Conservation (phyloP, 108 stramenopile genomes). For the Bacterosira constricta region DNA sequence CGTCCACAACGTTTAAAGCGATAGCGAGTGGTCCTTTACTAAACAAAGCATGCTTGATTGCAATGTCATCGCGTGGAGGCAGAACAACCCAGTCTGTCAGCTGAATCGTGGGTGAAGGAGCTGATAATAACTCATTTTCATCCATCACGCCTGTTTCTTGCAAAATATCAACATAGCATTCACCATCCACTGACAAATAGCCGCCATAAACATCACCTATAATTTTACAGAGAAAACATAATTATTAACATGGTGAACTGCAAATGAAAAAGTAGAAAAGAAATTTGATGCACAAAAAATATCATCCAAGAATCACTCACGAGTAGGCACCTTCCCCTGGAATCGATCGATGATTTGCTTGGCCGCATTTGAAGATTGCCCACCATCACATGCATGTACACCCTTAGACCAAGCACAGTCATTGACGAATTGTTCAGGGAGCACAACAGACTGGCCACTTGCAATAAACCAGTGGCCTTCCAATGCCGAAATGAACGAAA, state of each 20-base stretch:
- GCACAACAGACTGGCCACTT: conserved; percentile 13
- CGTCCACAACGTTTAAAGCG: conserved; percentile 22
- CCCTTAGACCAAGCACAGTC: conserved; percentile 29
- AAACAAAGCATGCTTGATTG: conserved; percentile 27
- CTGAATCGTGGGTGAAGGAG: neutral
- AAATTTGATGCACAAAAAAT: neutral
- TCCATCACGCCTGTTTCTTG: conserved; percentile 15
- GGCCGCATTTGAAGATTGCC: conserved; percentile 8
- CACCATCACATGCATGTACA: conserved; percentile 21
- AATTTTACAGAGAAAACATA: too few species aligned
- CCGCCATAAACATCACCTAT: conserved; percentile 18
- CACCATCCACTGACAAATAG: conserved; percentile 28
- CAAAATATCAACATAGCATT: conserved; percentile 37
- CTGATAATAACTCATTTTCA: neutral
- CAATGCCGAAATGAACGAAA: conserved; percentile 43
- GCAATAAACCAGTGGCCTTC: conserved; percentile 37
- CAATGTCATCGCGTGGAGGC: conserved; percentile 26
- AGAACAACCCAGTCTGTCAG: conserved; percentile 21
- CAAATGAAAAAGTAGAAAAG: neutral
- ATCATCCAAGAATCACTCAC: neutral
- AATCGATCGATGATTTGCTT: conserved; percentile 5
- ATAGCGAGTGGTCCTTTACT: conserved; percentile 24
- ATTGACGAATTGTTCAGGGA: conserved; percentile 36
- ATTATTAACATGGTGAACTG: neutral
- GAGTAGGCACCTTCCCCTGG: conserved; percentile 19